These are phyloP conservation scores for Aeminium ludgeri DNA, from an alignment of 495 filamentous ascomycete species.

Conservation along the genomic window DNA sequence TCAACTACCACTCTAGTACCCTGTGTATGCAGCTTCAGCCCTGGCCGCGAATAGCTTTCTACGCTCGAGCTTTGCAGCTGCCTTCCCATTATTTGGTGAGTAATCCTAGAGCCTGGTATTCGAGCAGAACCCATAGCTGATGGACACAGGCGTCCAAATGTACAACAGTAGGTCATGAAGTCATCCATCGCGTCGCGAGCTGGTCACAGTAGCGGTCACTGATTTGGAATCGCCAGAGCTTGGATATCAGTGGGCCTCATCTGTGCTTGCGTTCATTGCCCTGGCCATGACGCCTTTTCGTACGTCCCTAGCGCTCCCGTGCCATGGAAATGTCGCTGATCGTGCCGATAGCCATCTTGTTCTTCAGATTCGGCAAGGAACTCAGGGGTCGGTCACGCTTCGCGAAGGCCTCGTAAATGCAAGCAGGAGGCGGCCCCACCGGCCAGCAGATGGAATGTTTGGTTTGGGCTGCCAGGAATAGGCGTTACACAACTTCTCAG, in stretches of 20 bases:
- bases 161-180: constrained; percentile 35
- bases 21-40: constrained; percentile 72
- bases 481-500: neutral
- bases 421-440: neutral
- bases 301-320: constrained; percentile 15
- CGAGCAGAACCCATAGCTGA: too few relatives aligned
- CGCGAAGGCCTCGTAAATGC: constrained; percentile 18
- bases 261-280: constrained; percentile 28
- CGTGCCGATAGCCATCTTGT: constrained; percentile 19
- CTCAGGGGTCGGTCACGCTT: constrained; percentile 26
- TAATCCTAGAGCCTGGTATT: too few relatives aligned
- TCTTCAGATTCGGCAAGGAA: constrained; percentile 28
- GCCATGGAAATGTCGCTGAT: constrained; percentile 5
- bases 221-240: constrained; percentile 18
- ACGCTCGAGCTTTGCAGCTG: constrained; percentile 67
- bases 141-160: constrained; percentile 35
- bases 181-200: neutral
- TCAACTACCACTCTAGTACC: constrained; percentile 30
- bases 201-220: constrained; percentile 23
- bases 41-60: constrained; percentile 79
- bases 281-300: constrained; percentile 28
- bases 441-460: neutral
- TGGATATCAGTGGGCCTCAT: constrained; percentile 29
- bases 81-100: constrained; percentile 32
- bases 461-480: constrained; percentile 6